These are phyloP conservation scores for Coniochaeta sp. DNA, from an alignment of 2,329 filamentous ascomycete species.

Conservation along the genomic window DNA sequence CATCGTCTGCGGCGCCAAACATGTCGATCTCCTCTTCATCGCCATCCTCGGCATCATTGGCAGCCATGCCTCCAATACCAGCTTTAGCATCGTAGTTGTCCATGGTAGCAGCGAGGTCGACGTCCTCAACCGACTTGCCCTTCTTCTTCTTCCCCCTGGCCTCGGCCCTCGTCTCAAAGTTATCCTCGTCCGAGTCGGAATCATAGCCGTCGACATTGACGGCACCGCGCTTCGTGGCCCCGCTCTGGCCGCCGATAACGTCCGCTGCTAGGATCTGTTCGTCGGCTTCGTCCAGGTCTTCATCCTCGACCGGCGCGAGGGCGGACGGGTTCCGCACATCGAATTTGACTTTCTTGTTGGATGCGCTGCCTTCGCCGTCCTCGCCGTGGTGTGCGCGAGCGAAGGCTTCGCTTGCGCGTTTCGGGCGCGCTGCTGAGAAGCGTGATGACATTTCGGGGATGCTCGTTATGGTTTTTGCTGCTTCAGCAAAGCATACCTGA, in stretches of 20 bases:
- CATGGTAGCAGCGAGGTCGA: slow-evolving; percentile 42
- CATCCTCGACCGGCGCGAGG: slow-evolving; percentile 72
- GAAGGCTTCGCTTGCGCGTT: slow-evolving; percentile 76
- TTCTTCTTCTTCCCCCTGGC: slow-evolving; percentile 33
- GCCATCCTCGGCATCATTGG: slow-evolving; percentile 29
- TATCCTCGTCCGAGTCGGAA: slow-evolving; percentile 86
- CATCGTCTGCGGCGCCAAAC: slow-evolving; percentile 63
- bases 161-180: slow-evolving; percentile 69
- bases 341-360: slow-evolving; percentile 77
- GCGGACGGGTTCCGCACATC: slow-evolving; percentile 92
- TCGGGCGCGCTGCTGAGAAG: slow-evolving; percentile 65
- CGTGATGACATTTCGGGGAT: slow-evolving; percentile 26
- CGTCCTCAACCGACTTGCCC: slow-evolving; percentile 24
- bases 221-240: slow-evolving; percentile 79
- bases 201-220: slow-evolving; percentile 97
- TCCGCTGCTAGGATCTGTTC: slow-evolving; percentile 79
- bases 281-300: slow-evolving; percentile 27
- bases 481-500: not conserved
- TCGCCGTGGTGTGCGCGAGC: slow-evolving; percentile 65
- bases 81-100: slow-evolving; percentile 45
- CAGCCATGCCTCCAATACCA: slow-evolving; percentile 17
- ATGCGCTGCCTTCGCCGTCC: slow-evolving; percentile 27
- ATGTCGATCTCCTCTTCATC: slow-evolving; percentile 70
- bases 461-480: not conserved
- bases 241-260: slow-evolving; percentile 73